phyloP scores from a whole-genome alignment of 164 flowering plant species.

The Vitis rotundifolia region DNA sequence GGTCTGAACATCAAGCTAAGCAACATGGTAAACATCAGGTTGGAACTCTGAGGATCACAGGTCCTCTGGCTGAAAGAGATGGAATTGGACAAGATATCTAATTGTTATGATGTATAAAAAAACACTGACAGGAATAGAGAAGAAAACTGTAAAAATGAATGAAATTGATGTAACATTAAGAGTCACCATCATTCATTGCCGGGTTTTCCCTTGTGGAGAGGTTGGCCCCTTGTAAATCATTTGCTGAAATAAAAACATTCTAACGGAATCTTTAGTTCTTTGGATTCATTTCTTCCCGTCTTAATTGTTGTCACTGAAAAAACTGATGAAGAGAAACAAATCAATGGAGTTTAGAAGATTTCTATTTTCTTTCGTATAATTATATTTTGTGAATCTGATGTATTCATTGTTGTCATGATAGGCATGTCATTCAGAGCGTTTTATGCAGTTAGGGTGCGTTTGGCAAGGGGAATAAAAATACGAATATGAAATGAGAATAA shows the following conservation, averaged over 20 bases:
- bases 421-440: too few relatives aligned
- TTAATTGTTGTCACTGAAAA: too few relatives aligned
- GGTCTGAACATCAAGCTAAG: conserved; percentile 85
- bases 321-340: too few relatives aligned
- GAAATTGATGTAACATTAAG: conserved; percentile 31
- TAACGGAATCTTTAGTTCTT: conserved; percentile 9
- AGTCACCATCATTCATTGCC: conserved; percentile 38
- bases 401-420: too few relatives aligned
- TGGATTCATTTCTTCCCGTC: background rate
- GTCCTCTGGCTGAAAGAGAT: background rate
- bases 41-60: conserved; percentile 23
- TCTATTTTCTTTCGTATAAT: too few relatives aligned
- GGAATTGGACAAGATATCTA: conserved; percentile 5
- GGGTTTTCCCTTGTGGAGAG: conserved; percentile 10
- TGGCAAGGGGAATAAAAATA: too few relatives aligned
- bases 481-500: too few relatives aligned
- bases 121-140: conserved; percentile 12
- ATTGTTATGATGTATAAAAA: conserved; percentile 21
- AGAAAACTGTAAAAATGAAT: conserved; percentile 17
- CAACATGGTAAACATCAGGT: conserved; percentile 55
- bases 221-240: conserved; percentile 38
- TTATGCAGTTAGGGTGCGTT: too few relatives aligned
- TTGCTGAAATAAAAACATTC: conserved; percentile 31
- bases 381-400: too few relatives aligned
- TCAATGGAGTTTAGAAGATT: too few relatives aligned